Percentiles rank a stretch among this genome's conserved stretches.
These are phyloP conservation scores for Ogataea methylovora DNA, from an alignment of 805 yeast species.

Conservation along the genomic window DNA sequence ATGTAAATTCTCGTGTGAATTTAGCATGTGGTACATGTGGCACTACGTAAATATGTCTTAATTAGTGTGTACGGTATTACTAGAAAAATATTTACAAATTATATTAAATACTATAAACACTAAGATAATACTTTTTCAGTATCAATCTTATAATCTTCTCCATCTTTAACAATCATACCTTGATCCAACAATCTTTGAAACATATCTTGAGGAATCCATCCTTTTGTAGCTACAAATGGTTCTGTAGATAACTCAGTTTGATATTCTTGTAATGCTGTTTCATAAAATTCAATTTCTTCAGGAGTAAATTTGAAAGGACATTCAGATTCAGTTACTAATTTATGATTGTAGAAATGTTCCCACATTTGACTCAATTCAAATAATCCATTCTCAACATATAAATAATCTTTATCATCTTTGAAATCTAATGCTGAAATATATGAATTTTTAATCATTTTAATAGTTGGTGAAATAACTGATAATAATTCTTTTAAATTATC, in stretches of 20 bases:
- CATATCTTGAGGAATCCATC: slow-evolving; percentile 95
- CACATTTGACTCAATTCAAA: slow-evolving; percentile 62
- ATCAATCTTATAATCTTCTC: slow-evolving; percentile 36
- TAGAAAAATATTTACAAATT: too few relatives aligned
- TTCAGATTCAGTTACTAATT: slow-evolving; percentile 39
- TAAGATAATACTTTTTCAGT: slow-evolving; percentile 17
- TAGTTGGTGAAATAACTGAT: slow-evolving; percentile 75
- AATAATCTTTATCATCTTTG: slow-evolving; percentile 49
- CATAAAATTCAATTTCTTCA: slow-evolving; percentile 51
- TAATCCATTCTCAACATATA: slow-evolving; percentile 60
- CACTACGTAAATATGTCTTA: too few relatives aligned
- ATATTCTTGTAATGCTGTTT: slow-evolving; percentile 52
- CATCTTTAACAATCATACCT: slow-evolving; percentile 56
- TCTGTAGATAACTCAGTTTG: slow-evolving; percentile 59
- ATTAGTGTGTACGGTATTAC: background rate
- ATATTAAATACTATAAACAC: background rate
- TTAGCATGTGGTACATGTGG: too few relatives aligned
- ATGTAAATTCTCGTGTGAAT: too few relatives aligned
- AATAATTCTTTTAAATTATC: slow-evolving; percentile 58
- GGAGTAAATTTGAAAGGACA: slow-evolving; percentile 60
- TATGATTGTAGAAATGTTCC: slow-evolving; percentile 55
- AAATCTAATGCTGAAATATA: slow-evolving; percentile 54
- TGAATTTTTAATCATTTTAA: slow-evolving; percentile 63
- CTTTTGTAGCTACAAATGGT: slow-evolving; percentile 86
- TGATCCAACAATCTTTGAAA: slow-evolving; percentile 62